phyloP scores from a whole-genome alignment of 73 alveolate species.

The Paraurostyla sp. region DNA sequence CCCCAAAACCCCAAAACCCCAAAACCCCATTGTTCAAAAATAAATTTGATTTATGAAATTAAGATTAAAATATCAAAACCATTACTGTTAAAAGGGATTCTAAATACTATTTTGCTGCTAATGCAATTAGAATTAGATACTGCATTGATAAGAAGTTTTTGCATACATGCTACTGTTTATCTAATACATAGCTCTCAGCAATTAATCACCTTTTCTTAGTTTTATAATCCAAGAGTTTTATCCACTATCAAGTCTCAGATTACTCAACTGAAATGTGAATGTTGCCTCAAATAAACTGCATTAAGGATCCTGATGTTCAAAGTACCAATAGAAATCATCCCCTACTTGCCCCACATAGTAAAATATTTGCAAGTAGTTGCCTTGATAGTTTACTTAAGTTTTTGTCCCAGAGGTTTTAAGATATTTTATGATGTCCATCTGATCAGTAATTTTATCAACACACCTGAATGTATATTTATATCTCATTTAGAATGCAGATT shows the following conservation, averaged over 20 bases:
- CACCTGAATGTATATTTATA: slow-evolving; percentile 28
- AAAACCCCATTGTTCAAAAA: slow-evolving; percentile 41
- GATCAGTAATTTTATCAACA: background rate
- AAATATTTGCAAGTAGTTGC: background rate
- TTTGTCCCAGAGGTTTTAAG: background rate
- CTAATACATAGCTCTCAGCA: background rate
- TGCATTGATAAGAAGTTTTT: background rate
- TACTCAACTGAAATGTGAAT: background rate
- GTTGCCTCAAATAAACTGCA: slow-evolving; percentile 31
- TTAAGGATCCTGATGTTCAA: slow-evolving; percentile 4
- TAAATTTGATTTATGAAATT: slow-evolving; percentile 60
- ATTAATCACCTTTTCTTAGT: no score
- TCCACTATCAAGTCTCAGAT: background rate
- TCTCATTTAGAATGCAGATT: background rate
- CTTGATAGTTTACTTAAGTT: background rate
- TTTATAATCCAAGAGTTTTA: background rate
- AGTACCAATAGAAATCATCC: slow-evolving; percentile 38
- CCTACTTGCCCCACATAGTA: slow-evolving; percentile 32
- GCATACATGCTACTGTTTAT: background rate
- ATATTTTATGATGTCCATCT: background rate
- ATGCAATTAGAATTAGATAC: background rate
- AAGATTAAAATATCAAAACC: slow-evolving; percentile 54
- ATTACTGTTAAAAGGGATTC: background rate
- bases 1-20: slow-evolving; percentile 65
- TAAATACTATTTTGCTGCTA: background rate